Evolutionary conservation across 1,284 basidiomycete genomes (phyloP).

Genomic region (Leccinum proliferum): DNA sequence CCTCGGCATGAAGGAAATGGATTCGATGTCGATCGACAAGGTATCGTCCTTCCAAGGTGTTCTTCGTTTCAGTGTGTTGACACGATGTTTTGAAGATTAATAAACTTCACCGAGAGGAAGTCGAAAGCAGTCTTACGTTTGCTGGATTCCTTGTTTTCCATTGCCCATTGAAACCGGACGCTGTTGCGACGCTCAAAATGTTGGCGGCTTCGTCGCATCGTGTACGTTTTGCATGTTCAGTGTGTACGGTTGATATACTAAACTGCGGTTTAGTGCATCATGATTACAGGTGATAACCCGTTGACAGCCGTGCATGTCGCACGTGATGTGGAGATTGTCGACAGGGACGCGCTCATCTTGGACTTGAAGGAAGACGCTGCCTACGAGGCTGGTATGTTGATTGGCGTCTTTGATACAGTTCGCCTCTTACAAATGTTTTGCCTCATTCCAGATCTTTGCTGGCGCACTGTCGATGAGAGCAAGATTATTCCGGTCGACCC

Average conservation of each 20-base stretch:
- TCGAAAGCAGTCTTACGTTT: constrained; percentile 75
- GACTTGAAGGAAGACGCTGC: constrained; percentile 81
- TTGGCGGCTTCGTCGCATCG: constrained; percentile 91
- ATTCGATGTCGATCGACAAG: constrained; percentile 60
- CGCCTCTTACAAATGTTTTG: background rate
- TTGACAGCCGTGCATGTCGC: constrained; percentile 94
- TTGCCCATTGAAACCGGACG: constrained; percentile 93
- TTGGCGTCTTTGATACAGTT: background rate
- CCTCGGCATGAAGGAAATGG: constrained; percentile 80
- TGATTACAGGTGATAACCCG: constrained; percentile 98
- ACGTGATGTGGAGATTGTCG: constrained; percentile 91
- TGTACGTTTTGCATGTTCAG: constrained; percentile 42
- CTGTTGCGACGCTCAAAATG: constrained; percentile 86
- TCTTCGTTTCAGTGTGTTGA: background rate
- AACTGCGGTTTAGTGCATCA: constrained; percentile 66
- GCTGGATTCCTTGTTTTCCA: constrained; percentile 96
- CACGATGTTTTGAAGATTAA: constrained; percentile 57
- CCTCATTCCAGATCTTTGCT: constrained; percentile 63
- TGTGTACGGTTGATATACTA: constrained; percentile 5
- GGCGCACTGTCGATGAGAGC: constrained; percentile 88
- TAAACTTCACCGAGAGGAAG: constrained; percentile 71
- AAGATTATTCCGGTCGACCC: constrained; percentile 84
- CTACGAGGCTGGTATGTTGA: constrained; percentile 54
- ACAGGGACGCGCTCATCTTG: constrained; percentile 87
- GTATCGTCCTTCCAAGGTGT: constrained; percentile 32